A percentile compares a stretch with the other conserved stretches of the same genome.
Evolutionary conservation across 306 rosid species (phyloP).

Genomic region (Cicer cuneatum): DNA sequence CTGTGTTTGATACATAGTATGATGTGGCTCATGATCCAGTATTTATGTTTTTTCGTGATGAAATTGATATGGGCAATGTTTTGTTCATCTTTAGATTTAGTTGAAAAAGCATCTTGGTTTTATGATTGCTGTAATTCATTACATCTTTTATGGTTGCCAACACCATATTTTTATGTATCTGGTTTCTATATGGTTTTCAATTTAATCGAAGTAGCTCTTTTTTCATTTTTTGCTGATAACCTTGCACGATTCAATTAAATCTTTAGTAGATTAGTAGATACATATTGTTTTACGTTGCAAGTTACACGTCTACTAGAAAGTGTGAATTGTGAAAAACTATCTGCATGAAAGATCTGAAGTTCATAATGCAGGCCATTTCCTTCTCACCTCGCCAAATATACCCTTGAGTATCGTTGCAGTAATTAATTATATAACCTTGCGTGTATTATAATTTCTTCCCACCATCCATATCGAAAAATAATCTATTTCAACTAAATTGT

Average conservation of each 20-base stretch:
- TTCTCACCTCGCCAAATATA: too few species aligned
- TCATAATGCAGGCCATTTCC: background rate
- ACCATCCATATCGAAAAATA: too few species aligned
- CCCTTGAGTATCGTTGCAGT: too few species aligned
- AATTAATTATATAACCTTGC: too few species aligned
- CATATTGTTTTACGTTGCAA: background rate
- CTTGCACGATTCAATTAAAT: conserved; percentile 5
- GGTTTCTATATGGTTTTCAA: conserved; percentile 54
- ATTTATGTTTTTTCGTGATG: conserved; percentile 59
- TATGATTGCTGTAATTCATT: conserved; percentile 72
- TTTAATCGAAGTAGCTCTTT: conserved; percentile 42
- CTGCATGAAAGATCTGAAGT: background rate
- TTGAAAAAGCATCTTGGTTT: conserved; percentile 65
- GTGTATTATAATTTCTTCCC: too few species aligned
- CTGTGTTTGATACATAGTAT: conserved; percentile 71
- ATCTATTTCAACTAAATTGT: too few species aligned
- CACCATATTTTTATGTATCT: conserved; percentile 61
- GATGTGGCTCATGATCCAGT: conserved; percentile 63
- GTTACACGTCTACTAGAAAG: background rate
- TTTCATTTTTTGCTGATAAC: background rate
- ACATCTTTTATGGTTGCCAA: conserved; percentile 51
- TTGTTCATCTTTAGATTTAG: conserved; percentile 68
- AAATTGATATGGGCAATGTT: conserved; percentile 71
- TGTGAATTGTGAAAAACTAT: conserved; percentile 18
- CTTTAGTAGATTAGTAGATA: background rate